Base-by-base conservation (phyloP, 106 monocot species). In the Dioscorea zingiberensis region DNA sequence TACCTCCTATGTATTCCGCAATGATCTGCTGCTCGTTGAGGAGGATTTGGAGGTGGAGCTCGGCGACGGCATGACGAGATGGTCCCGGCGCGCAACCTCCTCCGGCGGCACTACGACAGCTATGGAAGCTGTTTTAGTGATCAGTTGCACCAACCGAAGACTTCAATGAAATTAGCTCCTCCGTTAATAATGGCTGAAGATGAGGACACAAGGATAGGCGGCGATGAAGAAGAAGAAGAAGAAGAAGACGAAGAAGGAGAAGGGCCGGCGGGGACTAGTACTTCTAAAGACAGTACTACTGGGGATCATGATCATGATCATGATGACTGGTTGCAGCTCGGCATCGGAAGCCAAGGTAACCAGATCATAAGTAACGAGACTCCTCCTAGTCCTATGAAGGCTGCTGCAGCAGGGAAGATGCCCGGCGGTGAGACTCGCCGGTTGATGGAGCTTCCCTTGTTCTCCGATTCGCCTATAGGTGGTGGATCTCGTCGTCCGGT, bases 181-280 rank as follows among this genome's bases (percentile, higher is more conserved):
- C n/a, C n/a, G n/a, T n/a, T n/a, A 4, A 12, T 61, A 7, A 80
- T 87, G 80, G 77, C 75, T 21, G 71, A 84, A 23, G 65, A 83
- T 18, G 54, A 60, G 63, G n/a, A n/a, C n/a, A 72, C 81, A 18
- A 64, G 28, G 3, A 18, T 58, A 53, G 48, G 64, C 1, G 30
- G 44, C 6, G 49, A 66, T 19, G 48, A 27, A 26, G 54, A 58
- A 2, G 44, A n/a, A n/a, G n/a, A 44, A 8, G 58, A 59, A 11
- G 62, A 51, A 5, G 66, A 38, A 44, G 21, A 22, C 58, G 6
- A 66, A 74, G 7, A 44, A 63, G 19, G 48, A 73, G 1, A 58
- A 54, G 12, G 21, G n/a, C 32, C 27, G 46, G 63, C 21, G 12
- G 71, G 68, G 15, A 29, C 25, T 21, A 54, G 72, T 73, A 25